A percentile compares a stretch with the other conserved stretches of the same genome.
Evolutionary conservation across 768 basidiomycete genomes (phyloP).

Genomic region (Amanita fuliginea): DNA sequence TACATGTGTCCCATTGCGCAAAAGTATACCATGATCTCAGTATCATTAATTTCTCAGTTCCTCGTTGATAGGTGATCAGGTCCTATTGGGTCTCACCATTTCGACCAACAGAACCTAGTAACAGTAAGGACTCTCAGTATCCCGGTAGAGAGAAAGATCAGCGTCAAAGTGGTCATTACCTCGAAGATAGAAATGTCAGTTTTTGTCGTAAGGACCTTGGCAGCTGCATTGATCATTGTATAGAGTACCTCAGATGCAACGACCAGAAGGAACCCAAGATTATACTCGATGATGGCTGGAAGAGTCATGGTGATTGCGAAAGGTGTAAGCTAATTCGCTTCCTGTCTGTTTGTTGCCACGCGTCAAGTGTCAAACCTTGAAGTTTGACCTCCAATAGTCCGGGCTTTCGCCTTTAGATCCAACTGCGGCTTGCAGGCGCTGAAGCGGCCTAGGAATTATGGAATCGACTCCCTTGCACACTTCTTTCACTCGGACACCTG

Average conservation of each 20-base stretch:
- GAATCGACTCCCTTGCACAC: no score
- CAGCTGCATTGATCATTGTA: not conserved
- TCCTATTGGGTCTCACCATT: no score
- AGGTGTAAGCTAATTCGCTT: no score
- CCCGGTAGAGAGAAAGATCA: not conserved
- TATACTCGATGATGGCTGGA: not conserved
- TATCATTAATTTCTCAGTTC: not conserved
- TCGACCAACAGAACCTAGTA: not conserved
- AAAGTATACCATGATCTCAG: not conserved
- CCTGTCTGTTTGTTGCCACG: no score
- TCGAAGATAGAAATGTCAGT: not conserved
- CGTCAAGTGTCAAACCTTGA: no score
- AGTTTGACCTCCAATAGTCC: no score
- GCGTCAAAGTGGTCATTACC: not conserved
- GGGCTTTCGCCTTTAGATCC: no score
- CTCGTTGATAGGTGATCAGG: no score
- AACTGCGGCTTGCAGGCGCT: no score
- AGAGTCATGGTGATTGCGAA: not conserved
- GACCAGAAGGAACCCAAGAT: not conserved
- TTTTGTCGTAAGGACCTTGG: not conserved
- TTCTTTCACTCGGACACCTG: no score
- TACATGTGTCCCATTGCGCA: slow-evolving; percentile 1
- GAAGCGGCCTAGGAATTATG: no score
- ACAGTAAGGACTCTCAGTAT: not conserved
- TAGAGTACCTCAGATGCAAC: not conserved